Evolutionary conservation across 2,329 filamentous ascomycete genomes (phyloP).

Genomic region (Ceratocystis variospora): DNA sequence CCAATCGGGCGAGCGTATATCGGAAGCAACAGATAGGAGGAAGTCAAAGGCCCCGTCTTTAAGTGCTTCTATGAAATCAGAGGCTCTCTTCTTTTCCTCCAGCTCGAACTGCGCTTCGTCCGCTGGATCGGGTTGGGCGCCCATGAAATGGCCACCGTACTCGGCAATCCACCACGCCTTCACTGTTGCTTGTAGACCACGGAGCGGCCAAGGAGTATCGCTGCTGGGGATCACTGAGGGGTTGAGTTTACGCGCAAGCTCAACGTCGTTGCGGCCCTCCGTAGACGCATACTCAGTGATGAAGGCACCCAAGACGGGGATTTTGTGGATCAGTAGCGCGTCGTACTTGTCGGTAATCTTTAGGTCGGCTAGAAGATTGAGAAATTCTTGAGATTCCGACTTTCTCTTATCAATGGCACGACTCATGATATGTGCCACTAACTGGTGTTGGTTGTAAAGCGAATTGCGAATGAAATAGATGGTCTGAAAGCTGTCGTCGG

Average conservation of each 20-base stretch:
- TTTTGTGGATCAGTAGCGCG: conserved; percentile 57
- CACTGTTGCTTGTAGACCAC: conserved; percentile 65
- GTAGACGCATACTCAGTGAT: conserved; percentile 67
- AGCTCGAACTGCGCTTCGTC: conserved; percentile 21
- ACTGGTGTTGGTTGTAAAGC: conserved; percentile 79
- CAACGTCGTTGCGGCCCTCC: conserved; percentile 53
- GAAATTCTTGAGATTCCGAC: conserved; percentile 58
- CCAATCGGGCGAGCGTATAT: conserved; percentile 70
- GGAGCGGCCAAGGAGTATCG: conserved; percentile 55
- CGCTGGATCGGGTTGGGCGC: conserved; percentile 49
- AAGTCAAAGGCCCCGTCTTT: conserved; percentile 90
- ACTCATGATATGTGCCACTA: conserved; percentile 65
- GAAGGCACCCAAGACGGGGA: conserved; percentile 65
- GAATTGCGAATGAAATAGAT: conserved; percentile 69
- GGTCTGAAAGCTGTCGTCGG: conserved; percentile 56
- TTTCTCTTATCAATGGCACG: conserved; percentile 65
- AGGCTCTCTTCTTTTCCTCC: conserved; percentile 58
- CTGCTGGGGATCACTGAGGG: conserved; percentile 52
- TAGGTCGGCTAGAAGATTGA: conserved; percentile 52
- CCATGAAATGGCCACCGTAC: conserved; percentile 79
- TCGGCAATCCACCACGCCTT: conserved; percentile 81
- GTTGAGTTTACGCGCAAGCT: conserved; percentile 58
- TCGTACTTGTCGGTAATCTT: conserved; percentile 67
- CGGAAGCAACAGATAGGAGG: conserved; percentile 69
- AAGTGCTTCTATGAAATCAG: conserved; percentile 60